These are phyloP conservation scores for Centaurea solstitialis DNA, from an alignment of 129 eudicot species.

Conservation along the genomic window DNA sequence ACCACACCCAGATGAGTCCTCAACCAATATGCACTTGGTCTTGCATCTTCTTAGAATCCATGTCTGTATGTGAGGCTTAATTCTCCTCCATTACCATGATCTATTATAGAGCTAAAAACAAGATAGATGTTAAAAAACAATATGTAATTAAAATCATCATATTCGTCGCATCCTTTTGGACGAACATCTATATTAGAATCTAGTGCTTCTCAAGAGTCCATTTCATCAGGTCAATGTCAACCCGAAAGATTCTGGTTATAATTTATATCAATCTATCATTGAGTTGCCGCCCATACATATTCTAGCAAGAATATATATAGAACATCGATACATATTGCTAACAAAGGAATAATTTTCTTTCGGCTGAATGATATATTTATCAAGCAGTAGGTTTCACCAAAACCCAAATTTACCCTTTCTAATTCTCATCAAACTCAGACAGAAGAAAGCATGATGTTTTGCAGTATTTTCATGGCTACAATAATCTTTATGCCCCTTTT, in stretches of 20 bases:
- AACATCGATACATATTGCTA: not conserved
- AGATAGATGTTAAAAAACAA: not conserved
- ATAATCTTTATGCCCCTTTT: conserved; percentile 8
- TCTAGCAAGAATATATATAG: conserved; percentile 11
- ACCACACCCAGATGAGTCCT: too few species aligned
- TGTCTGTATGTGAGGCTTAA: not conserved
- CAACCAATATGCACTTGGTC: not conserved
- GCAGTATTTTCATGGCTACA: conserved; percentile 13
- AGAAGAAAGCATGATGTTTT: conserved; percentile 18
- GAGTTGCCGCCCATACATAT: conserved; percentile 33
- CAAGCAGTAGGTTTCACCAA: conserved; percentile 3
- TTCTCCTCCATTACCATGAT: not conserved
- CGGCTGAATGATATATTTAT: conserved; percentile 3
- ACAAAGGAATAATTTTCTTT: conserved; percentile 11
- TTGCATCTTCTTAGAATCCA: not conserved
- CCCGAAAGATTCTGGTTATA: conserved; percentile 5
- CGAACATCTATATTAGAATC: conserved; percentile 1
- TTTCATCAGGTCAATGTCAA: not conserved
- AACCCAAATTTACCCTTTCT: conserved; percentile 14
- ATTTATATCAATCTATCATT: not conserved
- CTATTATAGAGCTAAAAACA: not conserved
- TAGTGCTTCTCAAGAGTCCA: too few species aligned
- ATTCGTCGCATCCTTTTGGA: not conserved
- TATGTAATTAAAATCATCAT: not conserved
- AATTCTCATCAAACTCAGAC: conserved; percentile 7